A percentile compares a stretch with the other conserved stretches of the same genome.
Conservation (phyloP, 2,329 filamentous ascomycete species). For the Pseudogymnoascus sp. region DNA sequence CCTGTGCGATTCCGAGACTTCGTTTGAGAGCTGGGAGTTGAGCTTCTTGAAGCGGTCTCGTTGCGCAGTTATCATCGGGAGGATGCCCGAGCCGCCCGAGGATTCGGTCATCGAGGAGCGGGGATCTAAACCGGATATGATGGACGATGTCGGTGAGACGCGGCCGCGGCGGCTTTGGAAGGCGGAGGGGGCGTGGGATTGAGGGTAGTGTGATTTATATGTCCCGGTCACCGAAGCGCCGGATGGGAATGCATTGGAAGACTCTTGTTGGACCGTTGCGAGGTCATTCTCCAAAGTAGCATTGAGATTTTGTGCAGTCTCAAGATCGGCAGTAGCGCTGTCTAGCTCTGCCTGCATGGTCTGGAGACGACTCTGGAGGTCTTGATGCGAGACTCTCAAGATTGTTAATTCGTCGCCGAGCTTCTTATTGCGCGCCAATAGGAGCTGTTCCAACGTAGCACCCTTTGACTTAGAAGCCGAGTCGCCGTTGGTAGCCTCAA, state of each 20-base stretch:
- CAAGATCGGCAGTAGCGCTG: constrained; percentile 74
- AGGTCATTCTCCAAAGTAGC: constrained; percentile 88
- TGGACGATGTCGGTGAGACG: constrained; percentile 89
- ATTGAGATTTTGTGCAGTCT: constrained; percentile 75
- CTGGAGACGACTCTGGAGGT: constrained; percentile 73
- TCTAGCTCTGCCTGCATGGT: constrained; percentile 77
- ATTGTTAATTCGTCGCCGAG: constrained; percentile 88
- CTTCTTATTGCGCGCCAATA: constrained; percentile 93
- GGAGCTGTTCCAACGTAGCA: constrained; percentile 81
- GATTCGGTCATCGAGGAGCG: constrained; percentile 38
- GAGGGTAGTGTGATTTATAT: constrained; percentile 71
- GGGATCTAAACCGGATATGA: constrained; percentile 93
- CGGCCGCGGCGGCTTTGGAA: constrained; percentile 52
- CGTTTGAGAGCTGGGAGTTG: constrained; percentile 81
- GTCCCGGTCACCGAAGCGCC: constrained; percentile 91
- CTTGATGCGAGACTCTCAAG: constrained; percentile 86
- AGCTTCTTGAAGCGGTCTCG: constrained; percentile 97
- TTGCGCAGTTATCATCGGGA: constrained; percentile 97
- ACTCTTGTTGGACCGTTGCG: constrained; percentile 76
- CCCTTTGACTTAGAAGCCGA: constrained; percentile 53
- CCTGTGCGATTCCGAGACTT: constrained; percentile 75
- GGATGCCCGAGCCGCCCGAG: constrained; percentile 69
- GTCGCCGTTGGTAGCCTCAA: constrained; percentile 35
- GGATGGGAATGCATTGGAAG: constrained; percentile 74
- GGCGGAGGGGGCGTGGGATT: constrained; percentile 43